Conservation (phyloP, 2,329 filamentous ascomycete species). For the Aspergillus tanneri region DNA sequence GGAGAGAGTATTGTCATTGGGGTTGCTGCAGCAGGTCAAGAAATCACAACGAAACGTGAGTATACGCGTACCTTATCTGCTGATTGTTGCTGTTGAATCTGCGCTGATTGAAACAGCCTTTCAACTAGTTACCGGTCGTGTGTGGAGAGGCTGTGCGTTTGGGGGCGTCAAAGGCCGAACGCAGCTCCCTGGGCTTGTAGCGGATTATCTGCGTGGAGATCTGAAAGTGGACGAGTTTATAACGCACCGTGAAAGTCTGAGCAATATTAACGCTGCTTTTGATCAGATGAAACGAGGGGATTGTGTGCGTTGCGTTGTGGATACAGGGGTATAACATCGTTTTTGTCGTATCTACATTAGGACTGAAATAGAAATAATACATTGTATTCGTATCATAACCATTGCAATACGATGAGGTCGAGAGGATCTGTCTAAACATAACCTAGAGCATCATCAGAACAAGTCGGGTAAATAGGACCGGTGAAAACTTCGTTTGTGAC, state of each 20-base stretch:
- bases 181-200: conserved; percentile 80
- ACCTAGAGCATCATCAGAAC: no score
- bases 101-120: conserved; percentile 62
- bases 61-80: no score
- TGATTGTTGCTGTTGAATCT: not conserved
- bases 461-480: no score
- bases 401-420: no score
- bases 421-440: no score
- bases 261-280: conserved; percentile 83
- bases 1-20: conserved; percentile 97
- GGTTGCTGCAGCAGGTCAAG: conserved; percentile 92
- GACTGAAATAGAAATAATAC: not conserved
- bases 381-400: not conserved
- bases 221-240: conserved; percentile 99
- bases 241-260: conserved; percentile 81
- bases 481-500: no score
- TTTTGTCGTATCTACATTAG: not conserved
- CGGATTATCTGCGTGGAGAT: conserved; percentile 81
- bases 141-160: conserved; percentile 96
- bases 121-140: conserved; percentile 93
- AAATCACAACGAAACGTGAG: conserved; percentile 90
- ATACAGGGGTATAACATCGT: conserved; percentile 44
- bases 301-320: conserved; percentile 91
- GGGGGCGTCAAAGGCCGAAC: conserved; percentile 95
- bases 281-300: conserved; percentile 91